Evolutionary conservation across 2,329 filamentous ascomycete species (phyloP), one percentile per base, ranked within the genome.

Genomic region (Alternaria sp.): DNA sequence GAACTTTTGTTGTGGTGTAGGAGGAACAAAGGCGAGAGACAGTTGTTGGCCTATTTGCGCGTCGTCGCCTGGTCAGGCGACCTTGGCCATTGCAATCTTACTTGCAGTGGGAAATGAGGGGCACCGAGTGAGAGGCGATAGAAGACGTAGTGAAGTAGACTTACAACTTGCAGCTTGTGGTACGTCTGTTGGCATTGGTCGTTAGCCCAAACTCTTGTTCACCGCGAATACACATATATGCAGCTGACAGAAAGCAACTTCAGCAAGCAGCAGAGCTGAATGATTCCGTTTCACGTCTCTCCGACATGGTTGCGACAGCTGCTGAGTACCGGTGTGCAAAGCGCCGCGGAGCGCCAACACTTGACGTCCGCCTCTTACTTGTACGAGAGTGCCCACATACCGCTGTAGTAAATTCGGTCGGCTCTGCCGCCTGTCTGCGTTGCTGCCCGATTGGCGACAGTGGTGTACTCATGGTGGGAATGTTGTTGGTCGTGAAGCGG

Each of bases 401-500:
- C 78, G 83, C 84, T 63, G 84, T 84, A 51, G 84, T 79, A 62
- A 85, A 78, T 75, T 86, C 85, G 61, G 83, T 63, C 49, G 82
- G 82, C 75, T 88, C 86, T 48, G 85, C 81, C 54, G 84, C 79
- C 74, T 85, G 85, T 60, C 81, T 78, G 54, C 84, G 78, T 71
- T 85, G 82, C 76, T 87, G 85, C 48, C 85, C 86, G 74, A 84
- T 84, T 60, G 85, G 82, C 53, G 83, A 84, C 75, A 94, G 81
- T 63, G 87, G 86, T 77, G 91, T 92, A 79, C 91, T 90, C 81
- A 94, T 62, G 84, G 85, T 93, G 86, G 81, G 92, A 86, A 81
- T 92, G 89, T 82, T 97, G 73, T 84, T 96, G 59, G 94, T 95
- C 66, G 94, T 98, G 82, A 98, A 98, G 76, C 94, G 91, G 75